Base-by-base conservation (phyloP, 2,329 filamentous ascomycete genomes). In the Exserohilum rostratum region DNA sequence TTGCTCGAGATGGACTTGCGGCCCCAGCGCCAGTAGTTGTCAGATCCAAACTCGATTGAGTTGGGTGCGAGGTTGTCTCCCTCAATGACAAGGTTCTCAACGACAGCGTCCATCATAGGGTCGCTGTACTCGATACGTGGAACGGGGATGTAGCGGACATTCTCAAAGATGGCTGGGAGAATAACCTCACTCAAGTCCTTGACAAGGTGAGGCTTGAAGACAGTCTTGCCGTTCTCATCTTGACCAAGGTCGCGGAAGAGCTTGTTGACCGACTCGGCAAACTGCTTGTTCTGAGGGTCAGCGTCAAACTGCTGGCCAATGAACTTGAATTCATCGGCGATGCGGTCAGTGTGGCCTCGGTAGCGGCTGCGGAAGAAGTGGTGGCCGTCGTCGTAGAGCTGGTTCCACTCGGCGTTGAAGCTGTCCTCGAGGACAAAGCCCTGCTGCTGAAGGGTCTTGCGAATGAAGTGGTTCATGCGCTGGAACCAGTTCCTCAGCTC, bases 21-120 rank as follows among this genome's bases (percentile, higher is more conserved):
- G 33, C 93, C 95, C 87, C 90, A 96, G 64, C 90, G 88, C 85
- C 93, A 91, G 80, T 95, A 96, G 80, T 98, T 95, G 79, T 98
- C 93, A 72, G 87, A 95, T 55, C 87, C 85, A 58, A 98, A 83
- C 76, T 99, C 93, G 34, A 96, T 77, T 5, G 93, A 83, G 67
- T 99, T 99, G 60, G 95, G 95, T 78, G 93, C 91, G 66, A 99
- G 87, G 78, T 99, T 99, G 81, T 98, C 93, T 62, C 91, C 93
- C 79, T 99, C 95, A 47, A 99, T 85, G 40, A 97, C 89, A 10
- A 99, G 81, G 76, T 99, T 99, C 80, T 99, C 95, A 39, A 99
- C 85, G 44, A 98, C 85, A 44, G 89, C 89, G 76, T 99, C 95
- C 46, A 96, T 82, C 82, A 88, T 86, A 2, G 85, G 83, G 66